phyloP scores from a whole-genome alignment of 1,284 basidiomycete species.

The Cystobasidiaceae sp. region DNA sequence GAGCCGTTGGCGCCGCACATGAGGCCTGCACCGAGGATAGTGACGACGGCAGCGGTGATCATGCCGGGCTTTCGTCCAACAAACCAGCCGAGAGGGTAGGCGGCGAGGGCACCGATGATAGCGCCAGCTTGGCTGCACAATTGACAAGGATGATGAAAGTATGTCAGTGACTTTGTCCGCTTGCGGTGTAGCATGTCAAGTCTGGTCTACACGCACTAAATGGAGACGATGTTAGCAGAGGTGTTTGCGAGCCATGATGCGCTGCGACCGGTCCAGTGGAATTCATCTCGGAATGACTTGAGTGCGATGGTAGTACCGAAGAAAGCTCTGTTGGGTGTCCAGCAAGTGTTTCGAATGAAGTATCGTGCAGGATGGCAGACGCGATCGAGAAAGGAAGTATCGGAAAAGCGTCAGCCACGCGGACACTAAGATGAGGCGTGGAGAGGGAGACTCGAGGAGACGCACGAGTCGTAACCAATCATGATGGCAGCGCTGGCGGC shows the following conservation, averaged over 20 bases:
- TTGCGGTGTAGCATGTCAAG: too few relatives aligned
- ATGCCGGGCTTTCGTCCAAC: slow-evolving; percentile 67
- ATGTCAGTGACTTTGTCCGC: too few relatives aligned
- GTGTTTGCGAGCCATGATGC: slow-evolving; percentile 46
- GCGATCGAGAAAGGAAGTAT: too few relatives aligned
- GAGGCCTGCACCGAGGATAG: slow-evolving; percentile 57
- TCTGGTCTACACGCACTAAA: slow-evolving; percentile 42
- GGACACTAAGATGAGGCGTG: not conserved
- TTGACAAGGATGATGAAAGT: too few relatives aligned
- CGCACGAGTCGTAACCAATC: slow-evolving; percentile 25
- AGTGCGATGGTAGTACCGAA: slow-evolving; percentile 47
- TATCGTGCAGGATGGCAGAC: too few relatives aligned
- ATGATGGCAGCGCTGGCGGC: slow-evolving; percentile 22
- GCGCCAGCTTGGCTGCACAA: slow-evolving; percentile 35
- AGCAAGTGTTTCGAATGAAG: too few relatives aligned
- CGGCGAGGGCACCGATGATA: slow-evolving; percentile 42
- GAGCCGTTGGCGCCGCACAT: slow-evolving; percentile 61
- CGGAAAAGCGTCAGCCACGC: too few relatives aligned
- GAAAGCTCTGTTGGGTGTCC: too few relatives aligned
- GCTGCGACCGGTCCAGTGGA: slow-evolving; percentile 48
- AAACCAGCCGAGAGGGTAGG: slow-evolving; percentile 57
- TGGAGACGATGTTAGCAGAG: slow-evolving; percentile 47
- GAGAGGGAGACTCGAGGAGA: not conserved
- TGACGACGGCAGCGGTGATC: slow-evolving; percentile 59
- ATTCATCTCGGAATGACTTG: slow-evolving; percentile 51